Base-by-base conservation (phyloP, 257 asterid genomes). In the Pogostemon cablin region DNA sequence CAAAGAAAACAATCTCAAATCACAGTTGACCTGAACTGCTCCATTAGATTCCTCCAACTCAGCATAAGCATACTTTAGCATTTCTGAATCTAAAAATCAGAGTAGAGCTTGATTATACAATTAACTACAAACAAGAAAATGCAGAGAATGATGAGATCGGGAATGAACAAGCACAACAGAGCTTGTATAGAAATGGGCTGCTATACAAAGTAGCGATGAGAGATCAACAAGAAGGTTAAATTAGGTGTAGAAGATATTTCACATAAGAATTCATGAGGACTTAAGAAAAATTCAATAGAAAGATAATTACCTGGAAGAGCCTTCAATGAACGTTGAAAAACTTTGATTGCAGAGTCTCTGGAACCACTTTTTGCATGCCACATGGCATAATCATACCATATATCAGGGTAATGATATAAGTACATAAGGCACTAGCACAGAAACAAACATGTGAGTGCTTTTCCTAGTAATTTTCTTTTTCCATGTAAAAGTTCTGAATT, bases 31-130 rank as follows among this genome's bases (percentile, higher is more conserved):
- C 96, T 89, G 96, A 78, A 81, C 71, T 42, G 96, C 85, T 76
- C 99, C 99, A 74, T 86, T 87, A 64, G 97, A 89, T 78, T 95
- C 99, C 76, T 95, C 99, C 74, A 95, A 87, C 82, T 95, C 99
- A 49, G 98, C 98, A 78, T 89, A 91, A 43, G 97, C 98, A 80
- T 95, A 95, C 82, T 84, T 92, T 34, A 95, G 89, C 96, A 91
- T 87, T 53, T 85, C 97, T 9, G 99, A 89, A 64, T 87, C 99
- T 95, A 81, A 1, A 72, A 76, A 82, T 46, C 75, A 77, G 69
- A 69, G 67, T 34, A 55, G 62, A 68, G 60, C 34, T 42, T 60
- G n/a, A 7, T 52, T 71, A 56, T 25, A 25, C 32, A 25, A 25
- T 25, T 25, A 58, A 62, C 34, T 38, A 58, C 41, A 7, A 3